A percentile compares a stretch with the other conserved stretches of the same genome.
Conservation (phyloP, 2,329 filamentous ascomycete genomes). For the Balansia obtecta region DNA sequence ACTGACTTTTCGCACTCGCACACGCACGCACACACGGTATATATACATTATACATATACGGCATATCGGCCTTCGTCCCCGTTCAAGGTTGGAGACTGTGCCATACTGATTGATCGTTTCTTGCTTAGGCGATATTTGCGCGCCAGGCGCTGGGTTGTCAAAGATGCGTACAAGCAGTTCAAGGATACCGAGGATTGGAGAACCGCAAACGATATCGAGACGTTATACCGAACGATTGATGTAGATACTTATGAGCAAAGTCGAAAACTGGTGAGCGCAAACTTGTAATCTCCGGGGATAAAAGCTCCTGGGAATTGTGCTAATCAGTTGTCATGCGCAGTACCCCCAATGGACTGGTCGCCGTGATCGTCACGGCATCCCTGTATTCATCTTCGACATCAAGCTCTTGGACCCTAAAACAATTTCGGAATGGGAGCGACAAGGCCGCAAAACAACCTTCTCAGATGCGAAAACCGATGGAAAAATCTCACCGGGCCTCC, state of each 20-base stretch:
- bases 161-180: conserved; percentile 74
- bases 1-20: neutral
- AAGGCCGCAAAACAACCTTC: conserved; percentile 39
- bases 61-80: no score
- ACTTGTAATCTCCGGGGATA: neutral
- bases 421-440: conserved; percentile 65
- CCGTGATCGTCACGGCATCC: conserved; percentile 80
- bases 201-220: conserved; percentile 62
- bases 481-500: conserved; percentile 59
- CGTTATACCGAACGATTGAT: conserved; percentile 78
- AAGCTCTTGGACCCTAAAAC: conserved; percentile 71
- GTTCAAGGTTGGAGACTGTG: no score
- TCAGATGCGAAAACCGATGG: conserved; percentile 52
- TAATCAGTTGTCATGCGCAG: conserved; percentile 26
- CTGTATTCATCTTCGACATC: conserved; percentile 85
- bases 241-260: conserved; percentile 73
- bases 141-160: conserved; percentile 66
- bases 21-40: no score
- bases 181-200: conserved; percentile 83
- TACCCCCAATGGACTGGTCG: conserved; percentile 94
- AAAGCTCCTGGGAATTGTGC: neutral
- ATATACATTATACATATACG: no score
- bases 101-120: conserved; percentile 7
- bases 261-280: conserved; percentile 51
- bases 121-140: conserved; percentile 66